These are phyloP conservation scores for Rhodotorula paludigena DNA, from an alignment of 768 basidiomycete genomes.

Conservation along the genomic window DNA sequence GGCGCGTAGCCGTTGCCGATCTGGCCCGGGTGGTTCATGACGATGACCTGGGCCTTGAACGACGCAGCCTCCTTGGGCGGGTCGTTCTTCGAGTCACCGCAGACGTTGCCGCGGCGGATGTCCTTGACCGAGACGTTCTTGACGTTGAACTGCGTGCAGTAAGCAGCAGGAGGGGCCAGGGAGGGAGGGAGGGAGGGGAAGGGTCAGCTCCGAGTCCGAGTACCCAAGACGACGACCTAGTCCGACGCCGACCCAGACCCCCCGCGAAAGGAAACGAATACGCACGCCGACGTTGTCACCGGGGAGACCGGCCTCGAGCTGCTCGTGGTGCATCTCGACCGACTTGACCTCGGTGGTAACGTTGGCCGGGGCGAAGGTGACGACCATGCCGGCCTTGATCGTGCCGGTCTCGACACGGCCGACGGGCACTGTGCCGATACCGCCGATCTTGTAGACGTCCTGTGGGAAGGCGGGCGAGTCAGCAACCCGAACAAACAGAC, in stretches of 20 bases:
- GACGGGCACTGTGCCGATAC: conserved; percentile 99
- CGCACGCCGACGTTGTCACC: conserved; percentile 99
- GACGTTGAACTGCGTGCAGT: conserved; percentile 14
- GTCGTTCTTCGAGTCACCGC: conserved; percentile 99
- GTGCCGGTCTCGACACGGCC: conserved; percentile 99
- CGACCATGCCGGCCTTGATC: conserved; percentile 99
- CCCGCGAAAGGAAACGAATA: too few species aligned
- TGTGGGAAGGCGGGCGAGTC: conserved; percentile 64
- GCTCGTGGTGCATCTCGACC: conserved; percentile 98
- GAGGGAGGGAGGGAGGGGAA: conserved; percentile 48
- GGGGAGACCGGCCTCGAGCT: conserved; percentile 81
- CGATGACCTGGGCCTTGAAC: conserved; percentile 99
- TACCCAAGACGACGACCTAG: too few species aligned
- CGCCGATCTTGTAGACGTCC: conserved; percentile 99
- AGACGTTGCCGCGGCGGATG: conserved; percentile 99
- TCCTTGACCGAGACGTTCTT: conserved; percentile 99
- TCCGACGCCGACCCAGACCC: too few species aligned
- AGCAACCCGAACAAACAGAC: neutral
- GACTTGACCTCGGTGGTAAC: conserved; percentile 99
- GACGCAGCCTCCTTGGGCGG: conserved; percentile 98
- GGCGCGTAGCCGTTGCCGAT: conserved; percentile 98
- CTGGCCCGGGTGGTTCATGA: conserved; percentile 99
- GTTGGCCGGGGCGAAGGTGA: conserved; percentile 90
- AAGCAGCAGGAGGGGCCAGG: neutral
- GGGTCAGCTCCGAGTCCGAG: too few species aligned